Base-by-base conservation (phyloP, 2,329 filamentous ascomycete genomes). In the Akanthomyces muscarius region DNA sequence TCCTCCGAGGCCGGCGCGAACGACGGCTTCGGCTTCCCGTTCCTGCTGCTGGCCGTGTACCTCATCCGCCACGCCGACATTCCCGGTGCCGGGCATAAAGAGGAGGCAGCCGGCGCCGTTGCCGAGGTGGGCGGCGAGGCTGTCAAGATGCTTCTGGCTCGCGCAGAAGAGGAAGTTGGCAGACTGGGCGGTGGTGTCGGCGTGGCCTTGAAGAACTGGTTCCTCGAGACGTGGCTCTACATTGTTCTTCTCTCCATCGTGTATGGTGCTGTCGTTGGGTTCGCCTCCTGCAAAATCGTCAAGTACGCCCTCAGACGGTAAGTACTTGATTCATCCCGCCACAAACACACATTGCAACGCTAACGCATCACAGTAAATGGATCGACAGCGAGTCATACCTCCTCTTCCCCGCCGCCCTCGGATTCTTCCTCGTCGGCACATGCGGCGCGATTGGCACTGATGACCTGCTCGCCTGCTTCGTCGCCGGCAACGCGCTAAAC, bases 11-110 rank as follows among this genome's bases (percentile, higher is more conserved):
- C 83, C 4, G 86, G 85, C 7, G 80, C 81, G 3, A 87, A 87
- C 65, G 85, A 88, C 65, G 85, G 85, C 0, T 85, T 88, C 47
- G 85, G 82, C 0, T 87, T 86, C 53, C 85, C 85, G 0, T 87
- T 87, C 60, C 75, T 88, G 5, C 80, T 86, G 74, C 76, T 87
- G 2, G 83, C 84, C 0, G 79, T 81, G 1, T 83, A 83, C 47
- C 76, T 87, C 8, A 80, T 87, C 60, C 81, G 83, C 1, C 81
- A 86, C 64, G 81, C 81, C 11, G 77, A 82, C 21, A 68, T 72
- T 53, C 72, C 70, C 4, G 69, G 68, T 16, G 67, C 63, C 5
- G 65, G 65, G 2, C 62, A 65, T 38, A 61, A 63, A 7, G 44
- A 59, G 5, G 63, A 63, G 6, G 65, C 25, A 6, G 60, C 5